Conservation (phyloP, 2,329 filamentous ascomycete genomes). For the Trichoderma citrinoviride region DNA sequence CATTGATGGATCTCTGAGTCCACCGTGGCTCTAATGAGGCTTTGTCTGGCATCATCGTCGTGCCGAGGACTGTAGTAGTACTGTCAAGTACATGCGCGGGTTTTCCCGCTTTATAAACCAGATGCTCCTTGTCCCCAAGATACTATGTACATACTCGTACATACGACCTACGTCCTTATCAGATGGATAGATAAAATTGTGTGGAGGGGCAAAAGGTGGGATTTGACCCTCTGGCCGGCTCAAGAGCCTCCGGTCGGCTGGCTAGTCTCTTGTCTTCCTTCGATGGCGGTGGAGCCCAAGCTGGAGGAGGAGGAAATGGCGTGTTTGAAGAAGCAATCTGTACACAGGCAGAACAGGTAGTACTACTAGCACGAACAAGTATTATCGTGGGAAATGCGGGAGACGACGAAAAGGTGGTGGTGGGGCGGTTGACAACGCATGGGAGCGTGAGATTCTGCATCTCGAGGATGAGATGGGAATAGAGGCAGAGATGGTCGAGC, state of each 20-base stretch:
- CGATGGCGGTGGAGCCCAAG: conserved; percentile 9
- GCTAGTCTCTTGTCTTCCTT: neutral
- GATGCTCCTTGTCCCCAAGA: no score
- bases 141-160: no score
- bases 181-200: no score
- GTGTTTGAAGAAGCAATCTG: neutral
- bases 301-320: neutral
- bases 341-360: neutral
- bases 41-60: no score
- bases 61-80: no score
- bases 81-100: no score
- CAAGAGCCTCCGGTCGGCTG: neutral
- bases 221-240: neutral
- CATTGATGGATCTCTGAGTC: no score
- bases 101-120: no score
- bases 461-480: neutral
- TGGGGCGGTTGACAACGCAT: conserved; percentile 18
- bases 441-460: conserved; percentile 1
- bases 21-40: no score
- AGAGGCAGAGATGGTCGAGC: neutral
- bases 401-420: conserved; percentile 1
- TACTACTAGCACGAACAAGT: neutral
- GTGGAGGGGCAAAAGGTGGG: neutral
- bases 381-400: neutral
- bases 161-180: no score